These are phyloP conservation scores for Heliosperma pusillum DNA, from an alignment of 148 eudicot genomes.

Conservation along the genomic window DNA sequence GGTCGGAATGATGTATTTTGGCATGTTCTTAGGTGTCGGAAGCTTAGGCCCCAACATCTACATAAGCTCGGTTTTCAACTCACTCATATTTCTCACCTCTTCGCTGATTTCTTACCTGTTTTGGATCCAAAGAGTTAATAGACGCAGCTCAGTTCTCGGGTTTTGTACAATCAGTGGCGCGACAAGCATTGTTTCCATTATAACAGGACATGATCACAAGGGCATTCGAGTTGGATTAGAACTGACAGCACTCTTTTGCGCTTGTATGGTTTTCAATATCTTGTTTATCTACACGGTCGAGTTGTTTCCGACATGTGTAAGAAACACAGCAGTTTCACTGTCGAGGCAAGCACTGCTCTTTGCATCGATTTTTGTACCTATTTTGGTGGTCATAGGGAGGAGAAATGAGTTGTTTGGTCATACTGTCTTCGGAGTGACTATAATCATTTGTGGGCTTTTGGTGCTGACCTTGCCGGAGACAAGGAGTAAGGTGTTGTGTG, in stretches of 20 bases:
- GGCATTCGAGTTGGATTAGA: slow-evolving; percentile 16
- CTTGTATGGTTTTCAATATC: slow-evolving; percentile 25
- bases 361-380: slow-evolving; percentile 22
- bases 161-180: slow-evolving; percentile 25
- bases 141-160: slow-evolving; percentile 23
- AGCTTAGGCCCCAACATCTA: slow-evolving; percentile 24
- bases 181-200: slow-evolving; percentile 15
- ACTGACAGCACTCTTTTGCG: slow-evolving; percentile 19
- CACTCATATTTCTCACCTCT: slow-evolving; percentile 12
- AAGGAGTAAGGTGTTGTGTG: slow-evolving; percentile 30
- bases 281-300: slow-evolving; percentile 26
- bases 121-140: slow-evolving; percentile 23
- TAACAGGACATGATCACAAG: not conserved
- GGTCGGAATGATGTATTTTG: slow-evolving; percentile 30
- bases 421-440: slow-evolving; percentile 27
- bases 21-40: slow-evolving; percentile 34
- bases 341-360: slow-evolving; percentile 25
- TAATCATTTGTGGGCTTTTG: slow-evolving; percentile 29
- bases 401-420: slow-evolving; percentile 10
- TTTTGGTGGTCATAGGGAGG: slow-evolving; percentile 24
- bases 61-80: slow-evolving; percentile 21
- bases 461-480: slow-evolving; percentile 36
- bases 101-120: slow-evolving; percentile 18
- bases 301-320: slow-evolving; percentile 29
- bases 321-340: slow-evolving; percentile 31